Evolutionary conservation across 495 filamentous ascomycete genomes (phyloP), one percentile per base, ranked within the genome.

Genomic region (Lepidopterella palustris): DNA sequence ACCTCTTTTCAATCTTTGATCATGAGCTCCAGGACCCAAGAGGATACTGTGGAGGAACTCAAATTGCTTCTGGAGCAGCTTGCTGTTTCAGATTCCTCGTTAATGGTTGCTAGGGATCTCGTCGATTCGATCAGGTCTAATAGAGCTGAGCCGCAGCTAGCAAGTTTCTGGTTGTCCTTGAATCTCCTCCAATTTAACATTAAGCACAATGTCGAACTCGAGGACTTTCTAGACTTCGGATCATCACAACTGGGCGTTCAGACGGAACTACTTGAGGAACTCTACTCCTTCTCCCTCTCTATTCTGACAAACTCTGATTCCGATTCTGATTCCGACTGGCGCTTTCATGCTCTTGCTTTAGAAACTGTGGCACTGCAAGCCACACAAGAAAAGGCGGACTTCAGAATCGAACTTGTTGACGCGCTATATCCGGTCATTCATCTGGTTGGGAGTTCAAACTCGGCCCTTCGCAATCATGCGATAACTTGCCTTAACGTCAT

Each of bases 351-450:
- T 15, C 59, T 75, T 6, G 66, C 73, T 29, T 59, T 74, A 21
- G 72, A 77, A 39, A 61, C 65, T 21, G 58, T 72, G 18, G 65
- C 74, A 13, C 59, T 74, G 18, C 77, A 77, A 67, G 74, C 73
- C 20, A 69, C 65, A 18, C 69, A 72, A 28, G 70, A 73, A 58
- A 71, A 70, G 27, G 52, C 60, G 51, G 82, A 81, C 5, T 99
- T 97, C 70, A 83, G 88, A 15, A 79, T 82, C 2, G 92, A 97
- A 68, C 78, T 99, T 9, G 87, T 96, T 57, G 93, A 99, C 61
- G 85, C 90, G 1, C 77, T 99, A 6, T 97, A 96, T 70, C 92
- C 93, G 1, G 80, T 95, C 20, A 77, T 95, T 0, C 88, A 96
- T 50, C 81, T 90, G 31, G 77, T 97, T n/a, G 90, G 90, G 4